Evolutionary conservation across 257 asterid genomes (phyloP).

Genomic region (Phtheirospermum japonicum): DNA sequence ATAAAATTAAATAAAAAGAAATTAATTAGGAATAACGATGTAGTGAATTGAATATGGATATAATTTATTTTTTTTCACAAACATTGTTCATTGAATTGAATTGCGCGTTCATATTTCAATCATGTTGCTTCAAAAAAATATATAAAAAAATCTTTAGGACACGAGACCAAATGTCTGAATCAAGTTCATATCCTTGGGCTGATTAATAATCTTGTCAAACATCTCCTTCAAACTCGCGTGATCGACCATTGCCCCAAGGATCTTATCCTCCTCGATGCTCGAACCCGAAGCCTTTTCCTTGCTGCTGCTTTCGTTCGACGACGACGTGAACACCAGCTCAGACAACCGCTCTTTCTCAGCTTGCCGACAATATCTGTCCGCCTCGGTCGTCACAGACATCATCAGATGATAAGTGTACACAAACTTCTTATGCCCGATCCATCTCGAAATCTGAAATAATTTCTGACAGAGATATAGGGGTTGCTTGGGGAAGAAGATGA

Average conservation of each 20-base stretch:
- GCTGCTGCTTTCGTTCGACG: constrained; percentile 24
- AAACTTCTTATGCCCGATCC: constrained; percentile 49
- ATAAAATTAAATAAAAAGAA: too few species aligned
- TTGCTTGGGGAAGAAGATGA: too few species aligned
- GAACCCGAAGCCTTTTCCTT: background rate
- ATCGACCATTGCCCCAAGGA: constrained; percentile 39
- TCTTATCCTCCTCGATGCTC: constrained; percentile 31
- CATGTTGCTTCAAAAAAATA: too few species aligned
- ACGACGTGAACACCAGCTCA: constrained; percentile 42
- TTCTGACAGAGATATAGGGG: too few species aligned
- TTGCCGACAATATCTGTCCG: constrained; percentile 42
- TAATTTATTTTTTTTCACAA: too few species aligned
- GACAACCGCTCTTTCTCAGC: constrained; percentile 50
- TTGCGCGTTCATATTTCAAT: too few species aligned
- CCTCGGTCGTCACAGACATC: constrained; percentile 47
- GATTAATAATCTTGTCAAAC: constrained; percentile 48
- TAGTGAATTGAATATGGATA: too few species aligned
- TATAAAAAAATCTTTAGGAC: constrained; percentile 14
- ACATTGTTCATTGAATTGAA: too few species aligned
- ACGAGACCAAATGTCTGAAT: constrained; percentile 36
- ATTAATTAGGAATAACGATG: too few species aligned
- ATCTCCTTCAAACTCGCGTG: constrained; percentile 25
- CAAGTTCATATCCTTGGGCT: constrained; percentile 46
- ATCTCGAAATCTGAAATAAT: too few species aligned
- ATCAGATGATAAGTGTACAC: constrained; percentile 47